Percentiles rank a stretch among this genome's conserved stretches.
phyloP scores from a whole-genome alignment of 1,284 basidiomycete genomes.

The Pseudozyma thailandica region DNA sequence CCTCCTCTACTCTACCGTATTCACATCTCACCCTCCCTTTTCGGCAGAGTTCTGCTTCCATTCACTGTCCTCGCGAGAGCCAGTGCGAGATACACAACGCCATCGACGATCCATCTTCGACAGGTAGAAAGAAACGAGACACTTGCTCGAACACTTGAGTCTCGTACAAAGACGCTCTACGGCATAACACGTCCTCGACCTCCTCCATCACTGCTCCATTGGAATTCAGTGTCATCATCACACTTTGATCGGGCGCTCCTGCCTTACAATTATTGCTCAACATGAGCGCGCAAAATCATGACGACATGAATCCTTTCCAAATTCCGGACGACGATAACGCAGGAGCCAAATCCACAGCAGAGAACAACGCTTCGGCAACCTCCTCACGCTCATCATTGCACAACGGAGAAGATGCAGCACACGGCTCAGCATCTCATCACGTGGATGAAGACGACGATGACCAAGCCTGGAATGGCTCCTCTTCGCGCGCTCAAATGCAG shows the following conservation, averaged over 20 bases:
- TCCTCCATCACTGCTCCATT: too few species aligned
- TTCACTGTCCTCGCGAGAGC: too few species aligned
- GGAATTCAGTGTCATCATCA: too few species aligned
- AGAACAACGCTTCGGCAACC: constrained; percentile 9
- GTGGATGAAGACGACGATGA: constrained; percentile 29
- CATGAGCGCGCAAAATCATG: constrained; percentile 25
- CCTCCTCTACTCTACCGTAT: too few species aligned
- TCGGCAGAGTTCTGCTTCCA: too few species aligned
- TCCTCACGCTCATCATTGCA: constrained; percentile 24
- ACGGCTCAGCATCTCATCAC: neutral
- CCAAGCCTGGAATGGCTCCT: constrained; percentile 39
- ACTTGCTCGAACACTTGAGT: too few species aligned
- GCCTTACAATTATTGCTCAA: neutral
- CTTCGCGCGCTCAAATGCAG: constrained; percentile 27
- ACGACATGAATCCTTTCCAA: constrained; percentile 49
- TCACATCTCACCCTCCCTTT: too few species aligned
- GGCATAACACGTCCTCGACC: too few species aligned
- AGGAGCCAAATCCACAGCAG: constrained; percentile 7
- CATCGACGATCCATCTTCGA: too few species aligned
- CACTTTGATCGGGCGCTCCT: neutral
- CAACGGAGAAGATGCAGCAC: neutral
- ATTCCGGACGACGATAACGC: constrained; percentile 38
- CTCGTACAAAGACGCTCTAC: too few species aligned
- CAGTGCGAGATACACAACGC: too few species aligned
- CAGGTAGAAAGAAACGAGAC: too few species aligned